Conservation (phyloP, 1,284 basidiomycete genomes). For the Trichosporon sp. region DNA sequence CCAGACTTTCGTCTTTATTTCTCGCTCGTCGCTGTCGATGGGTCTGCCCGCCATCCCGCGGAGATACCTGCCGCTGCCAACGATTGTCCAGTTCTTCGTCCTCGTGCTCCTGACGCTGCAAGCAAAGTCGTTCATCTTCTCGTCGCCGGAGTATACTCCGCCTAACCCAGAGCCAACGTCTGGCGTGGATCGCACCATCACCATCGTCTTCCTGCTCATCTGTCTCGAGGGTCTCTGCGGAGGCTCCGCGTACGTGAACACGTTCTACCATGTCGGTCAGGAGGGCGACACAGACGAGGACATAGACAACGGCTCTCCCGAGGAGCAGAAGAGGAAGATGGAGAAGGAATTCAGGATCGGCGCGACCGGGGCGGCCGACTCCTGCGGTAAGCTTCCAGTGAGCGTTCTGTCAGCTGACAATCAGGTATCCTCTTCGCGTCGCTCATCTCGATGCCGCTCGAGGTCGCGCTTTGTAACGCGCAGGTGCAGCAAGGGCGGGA, state of each 20-base stretch:
- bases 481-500: slow-evolving; percentile 67
- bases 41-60: slow-evolving; percentile 76
- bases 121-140: slow-evolving; percentile 40
- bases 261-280: slow-evolving; percentile 77
- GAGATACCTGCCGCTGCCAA: slow-evolving; percentile 56
- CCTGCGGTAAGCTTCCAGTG: slow-evolving; percentile 52
- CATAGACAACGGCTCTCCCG: slow-evolving; percentile 46
- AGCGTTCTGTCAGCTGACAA: slow-evolving; percentile 45
- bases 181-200: slow-evolving; percentile 54
- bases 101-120: slow-evolving; percentile 56
- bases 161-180: slow-evolving; percentile 9
- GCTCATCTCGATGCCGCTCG: slow-evolving; percentile 75
- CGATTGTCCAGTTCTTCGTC: slow-evolving; percentile 54
- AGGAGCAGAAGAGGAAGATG: slow-evolving; percentile 34
- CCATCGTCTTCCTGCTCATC: slow-evolving; percentile 68
- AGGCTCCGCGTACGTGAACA: slow-evolving; percentile 87
- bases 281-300: slow-evolving; percentile 52
- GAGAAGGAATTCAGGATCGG: slow-evolving; percentile 85
- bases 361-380: slow-evolving; percentile 59
- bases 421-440: slow-evolving; percentile 70
- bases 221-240: slow-evolving; percentile 81
- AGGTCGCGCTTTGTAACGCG: slow-evolving; percentile 66
- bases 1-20: slow-evolving; percentile 91
- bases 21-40: slow-evolving; percentile 83
- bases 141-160: slow-evolving; percentile 33